A percentile compares a stretch with the other conserved stretches of the same genome.
phyloP scores from a whole-genome alignment of 2,329 filamentous ascomycete species.

The Scytalidium lignicola region DNA sequence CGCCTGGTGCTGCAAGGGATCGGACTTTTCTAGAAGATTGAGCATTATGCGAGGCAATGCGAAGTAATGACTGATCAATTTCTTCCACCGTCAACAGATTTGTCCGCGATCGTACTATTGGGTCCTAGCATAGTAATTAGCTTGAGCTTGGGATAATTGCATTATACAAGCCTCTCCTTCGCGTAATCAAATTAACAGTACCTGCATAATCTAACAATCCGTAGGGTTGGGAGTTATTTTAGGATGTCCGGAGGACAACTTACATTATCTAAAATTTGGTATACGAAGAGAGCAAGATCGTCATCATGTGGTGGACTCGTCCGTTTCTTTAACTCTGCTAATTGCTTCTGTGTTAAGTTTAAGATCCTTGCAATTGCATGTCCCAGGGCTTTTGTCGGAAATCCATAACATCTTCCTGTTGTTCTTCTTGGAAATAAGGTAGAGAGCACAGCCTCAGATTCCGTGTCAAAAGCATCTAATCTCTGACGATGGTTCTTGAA shows the following conservation, averaged over 20 bases:
- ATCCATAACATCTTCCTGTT: conserved; percentile 70
- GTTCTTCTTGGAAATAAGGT: conserved; percentile 71
- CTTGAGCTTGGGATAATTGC: background rate
- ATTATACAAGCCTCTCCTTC: conserved; percentile 8
- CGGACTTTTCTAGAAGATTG: conserved; percentile 66
- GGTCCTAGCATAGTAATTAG: conserved; percentile 1
- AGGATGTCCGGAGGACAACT: background rate
- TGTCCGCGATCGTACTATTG: conserved; percentile 4
- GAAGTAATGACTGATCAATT: conserved; percentile 61
- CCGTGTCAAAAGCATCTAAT: conserved; percentile 52
- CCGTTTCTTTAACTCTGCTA: conserved; percentile 59
- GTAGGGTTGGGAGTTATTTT: conserved; percentile 40
- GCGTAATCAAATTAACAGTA: conserved; percentile 29
- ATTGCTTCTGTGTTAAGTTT: conserved; percentile 57
- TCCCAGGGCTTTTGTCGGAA: conserved; percentile 58
- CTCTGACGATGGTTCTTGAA: conserved; percentile 56
- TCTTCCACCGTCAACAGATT: conserved; percentile 61
- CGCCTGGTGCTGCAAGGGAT: conserved; percentile 14
- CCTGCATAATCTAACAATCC: conserved; percentile 12
- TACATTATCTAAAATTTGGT: background rate
- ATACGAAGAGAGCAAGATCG: conserved; percentile 54
- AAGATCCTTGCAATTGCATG: conserved; percentile 64
- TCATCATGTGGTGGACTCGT: conserved; percentile 42
- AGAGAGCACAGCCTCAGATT: conserved; percentile 63
- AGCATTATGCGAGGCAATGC: conserved; percentile 60